Conservation (phyloP, 2,329 filamentous ascomycete genomes). For the Helicocarpus griseus region DNA sequence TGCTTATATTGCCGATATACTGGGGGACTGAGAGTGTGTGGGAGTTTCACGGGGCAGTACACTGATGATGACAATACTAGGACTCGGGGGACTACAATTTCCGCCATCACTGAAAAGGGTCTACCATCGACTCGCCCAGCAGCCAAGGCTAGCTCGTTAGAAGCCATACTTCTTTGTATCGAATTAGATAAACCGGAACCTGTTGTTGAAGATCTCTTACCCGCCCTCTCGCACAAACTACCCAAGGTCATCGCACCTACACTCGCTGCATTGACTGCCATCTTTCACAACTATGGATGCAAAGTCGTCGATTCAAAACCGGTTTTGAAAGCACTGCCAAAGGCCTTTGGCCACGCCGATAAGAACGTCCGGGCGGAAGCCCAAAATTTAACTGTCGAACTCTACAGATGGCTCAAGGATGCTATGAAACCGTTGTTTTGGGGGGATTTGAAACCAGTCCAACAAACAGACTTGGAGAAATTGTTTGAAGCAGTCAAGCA, state of each 20-base stretch:
- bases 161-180: constrained; percentile 78
- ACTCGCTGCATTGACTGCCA: constrained; percentile 65
- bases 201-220: constrained; percentile 82
- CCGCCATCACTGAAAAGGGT: constrained; percentile 81
- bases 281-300: constrained; percentile 90
- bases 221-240: constrained; percentile 73
- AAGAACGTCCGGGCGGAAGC: constrained; percentile 96
- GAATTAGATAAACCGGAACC: constrained; percentile 80
- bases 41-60: neutral
- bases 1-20: constrained; percentile 11
- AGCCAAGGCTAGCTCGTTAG: constrained; percentile 76
- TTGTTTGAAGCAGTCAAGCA: constrained; percentile 89
- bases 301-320: constrained; percentile 90
- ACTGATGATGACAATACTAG: constrained; percentile 29
- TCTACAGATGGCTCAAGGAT: constrained; percentile 94
- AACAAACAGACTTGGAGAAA: constrained; percentile 87
- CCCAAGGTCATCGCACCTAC: constrained; percentile 77
- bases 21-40: neutral
- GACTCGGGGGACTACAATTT: constrained; percentile 65
- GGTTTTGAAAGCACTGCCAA: constrained; percentile 76
- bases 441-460: constrained; percentile 87
- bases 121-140: constrained; percentile 77
- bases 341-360: constrained; percentile 90
- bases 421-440: constrained; percentile 98
- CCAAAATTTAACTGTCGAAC: constrained; percentile 80